Percentiles rank a stretch among this genome's conserved stretches.
Conservation (phyloP, 2,329 filamentous ascomycete genomes). For the Xenoacremonium recifei region DNA sequence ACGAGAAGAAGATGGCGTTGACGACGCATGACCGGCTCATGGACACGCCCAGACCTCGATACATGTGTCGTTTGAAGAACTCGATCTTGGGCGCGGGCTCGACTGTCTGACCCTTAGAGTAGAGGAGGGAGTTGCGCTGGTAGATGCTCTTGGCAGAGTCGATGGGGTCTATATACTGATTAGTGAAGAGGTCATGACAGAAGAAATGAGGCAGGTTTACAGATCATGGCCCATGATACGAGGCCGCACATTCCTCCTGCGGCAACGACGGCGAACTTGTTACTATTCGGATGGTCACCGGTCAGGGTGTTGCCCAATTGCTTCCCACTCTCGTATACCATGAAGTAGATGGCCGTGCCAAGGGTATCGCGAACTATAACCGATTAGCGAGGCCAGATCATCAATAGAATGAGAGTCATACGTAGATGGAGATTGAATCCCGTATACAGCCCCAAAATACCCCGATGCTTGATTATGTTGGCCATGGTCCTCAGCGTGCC, state of each 20-base stretch:
- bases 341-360: constrained; percentile 83
- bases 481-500: constrained; percentile 74
- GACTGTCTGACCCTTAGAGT: constrained; percentile 62
- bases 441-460: constrained; percentile 72
- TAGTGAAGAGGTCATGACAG: constrained; percentile 7
- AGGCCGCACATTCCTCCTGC: constrained; percentile 81
- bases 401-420: no score
- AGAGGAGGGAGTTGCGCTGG: constrained; percentile 75
- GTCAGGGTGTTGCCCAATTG: constrained; percentile 75
- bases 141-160: constrained; percentile 86
- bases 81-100: constrained; percentile 70
- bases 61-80: constrained; percentile 77
- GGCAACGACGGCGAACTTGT: constrained; percentile 73
- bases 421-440: constrained; percentile 76
- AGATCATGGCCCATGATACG: constrained; percentile 76
- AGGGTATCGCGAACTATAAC: constrained; percentile 78
- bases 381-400: no score
- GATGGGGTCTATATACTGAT: constrained; percentile 55
- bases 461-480: constrained; percentile 74
- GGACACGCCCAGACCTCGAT: constrained; percentile 78
- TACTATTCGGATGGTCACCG: constrained; percentile 70
- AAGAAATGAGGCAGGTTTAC: constrained; percentile 44
- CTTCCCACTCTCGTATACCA: constrained; percentile 85
- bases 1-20: constrained; percentile 88
- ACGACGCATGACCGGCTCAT: constrained; percentile 80